Conservation (phyloP, 2,329 filamentous ascomycete species). For the Leptographium radiaticola region DNA sequence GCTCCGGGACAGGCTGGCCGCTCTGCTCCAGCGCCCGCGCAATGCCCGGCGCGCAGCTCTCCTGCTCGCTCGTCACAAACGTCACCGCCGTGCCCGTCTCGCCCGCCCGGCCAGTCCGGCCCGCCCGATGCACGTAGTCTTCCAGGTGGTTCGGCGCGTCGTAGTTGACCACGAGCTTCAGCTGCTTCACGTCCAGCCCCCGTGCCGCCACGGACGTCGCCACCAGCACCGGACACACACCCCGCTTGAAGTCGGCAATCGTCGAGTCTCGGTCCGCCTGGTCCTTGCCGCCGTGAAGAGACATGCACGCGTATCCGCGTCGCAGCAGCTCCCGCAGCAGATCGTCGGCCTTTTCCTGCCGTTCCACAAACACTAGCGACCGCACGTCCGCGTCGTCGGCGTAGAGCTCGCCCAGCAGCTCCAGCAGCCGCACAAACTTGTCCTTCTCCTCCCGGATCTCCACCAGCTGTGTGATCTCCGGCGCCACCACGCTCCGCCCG, state of each 20-base stretch:
- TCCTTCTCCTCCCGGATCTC: slow-evolving; percentile 71
- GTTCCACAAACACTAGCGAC: slow-evolving; percentile 81
- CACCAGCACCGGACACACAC: slow-evolving; percentile 77
- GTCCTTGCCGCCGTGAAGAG: slow-evolving; percentile 87
- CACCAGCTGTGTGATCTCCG: slow-evolving; percentile 86
- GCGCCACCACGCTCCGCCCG: slow-evolving; percentile 73
- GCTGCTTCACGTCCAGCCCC: slow-evolving; percentile 87
- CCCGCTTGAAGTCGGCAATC: slow-evolving; percentile 86
- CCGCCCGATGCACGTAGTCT: slow-evolving; percentile 90
- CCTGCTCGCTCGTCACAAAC: slow-evolving; percentile 83
- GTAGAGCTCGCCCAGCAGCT: slow-evolving; percentile 78
- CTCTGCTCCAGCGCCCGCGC: slow-evolving; percentile 88
- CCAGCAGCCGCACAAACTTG: slow-evolving; percentile 75
- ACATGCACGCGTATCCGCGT: slow-evolving; percentile 83
- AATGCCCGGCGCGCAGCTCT: slow-evolving; percentile 79
- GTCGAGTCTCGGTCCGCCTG: slow-evolving; percentile 88
- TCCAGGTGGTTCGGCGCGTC: slow-evolving; percentile 90
- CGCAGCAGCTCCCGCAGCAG: slow-evolving; percentile 64
- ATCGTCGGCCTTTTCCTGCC: slow-evolving; percentile 80
- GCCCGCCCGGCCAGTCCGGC: slow-evolving; percentile 85
- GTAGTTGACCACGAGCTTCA: slow-evolving; percentile 93
- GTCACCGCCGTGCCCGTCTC: slow-evolving; percentile 93
- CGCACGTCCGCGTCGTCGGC: slow-evolving; percentile 80
- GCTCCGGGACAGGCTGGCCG: slow-evolving; percentile 67
- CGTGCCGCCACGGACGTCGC: slow-evolving; percentile 92